Conservation (phyloP, 768 basidiomycete species). For the Trichaptum fuscoviolaceum region DNA sequence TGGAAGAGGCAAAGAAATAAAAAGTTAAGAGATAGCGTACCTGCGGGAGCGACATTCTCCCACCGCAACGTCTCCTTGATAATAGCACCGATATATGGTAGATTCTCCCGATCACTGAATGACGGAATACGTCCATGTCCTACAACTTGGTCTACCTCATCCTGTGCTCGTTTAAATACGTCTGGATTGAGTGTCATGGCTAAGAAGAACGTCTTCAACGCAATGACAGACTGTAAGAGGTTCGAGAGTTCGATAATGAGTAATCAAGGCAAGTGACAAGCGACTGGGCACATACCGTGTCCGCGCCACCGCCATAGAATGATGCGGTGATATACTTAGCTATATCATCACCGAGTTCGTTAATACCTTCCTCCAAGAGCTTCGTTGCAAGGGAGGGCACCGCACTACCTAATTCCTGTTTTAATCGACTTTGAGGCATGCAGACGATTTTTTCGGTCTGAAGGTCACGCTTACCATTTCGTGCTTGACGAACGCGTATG, state of each 20-base stretch:
- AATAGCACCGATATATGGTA: slow-evolving; percentile 34
- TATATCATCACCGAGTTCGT: slow-evolving; percentile 20
- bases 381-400: slow-evolving; percentile 14
- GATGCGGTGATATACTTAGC: slow-evolving; percentile 24
- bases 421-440: slow-evolving; percentile 3
- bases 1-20: neutral
- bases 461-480: slow-evolving; percentile 6
- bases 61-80: slow-evolving; percentile 28
- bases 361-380: neutral
- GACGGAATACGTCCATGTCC: slow-evolving; percentile 30
- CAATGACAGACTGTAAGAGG: slow-evolving; percentile 14
- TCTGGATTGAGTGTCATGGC: slow-evolving; percentile 35
- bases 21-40: slow-evolving; percentile 9
- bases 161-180: slow-evolving; percentile 31
- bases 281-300: slow-evolving; percentile 30
- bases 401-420: slow-evolving; percentile 17
- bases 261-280: too few relatives aligned
- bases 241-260: neutral
- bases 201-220: slow-evolving; percentile 26
- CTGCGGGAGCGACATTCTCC: slow-evolving; percentile 19
- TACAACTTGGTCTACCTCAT: slow-evolving; percentile 36
- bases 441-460: neutral
- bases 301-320: slow-evolving; percentile 30
- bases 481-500: neutral
- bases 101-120: slow-evolving; percentile 22